phyloP scores from a whole-genome alignment of 1,284 basidiomycete genomes.

The Cystobasidiaceae sp. region DNA sequence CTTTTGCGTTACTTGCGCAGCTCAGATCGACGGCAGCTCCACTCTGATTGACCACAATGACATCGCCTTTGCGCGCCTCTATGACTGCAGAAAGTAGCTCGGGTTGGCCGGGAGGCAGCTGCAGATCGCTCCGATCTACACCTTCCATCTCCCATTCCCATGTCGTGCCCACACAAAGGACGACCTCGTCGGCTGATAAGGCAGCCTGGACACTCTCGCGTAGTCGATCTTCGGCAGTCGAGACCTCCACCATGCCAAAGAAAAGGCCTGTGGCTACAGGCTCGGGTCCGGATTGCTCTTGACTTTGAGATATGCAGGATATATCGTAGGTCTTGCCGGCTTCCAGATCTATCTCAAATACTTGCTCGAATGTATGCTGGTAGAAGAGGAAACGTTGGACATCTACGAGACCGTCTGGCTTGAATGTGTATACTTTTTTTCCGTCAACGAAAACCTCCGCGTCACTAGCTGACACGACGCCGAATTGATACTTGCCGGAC shows the following conservation, averaged over 20 bases:
- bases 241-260: neutral
- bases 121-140: neutral
- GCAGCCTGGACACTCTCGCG: neutral
- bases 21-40: conserved; percentile 3
- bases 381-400: conserved; percentile 10
- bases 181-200: neutral
- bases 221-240: neutral
- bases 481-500: neutral
- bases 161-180: neutral
- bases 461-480: conserved; percentile 9
- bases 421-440: conserved; percentile 5
- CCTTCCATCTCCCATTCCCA: conserved; percentile 21
- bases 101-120: neutral
- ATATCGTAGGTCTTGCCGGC: neutral
- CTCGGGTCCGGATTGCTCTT: conserved; percentile 1
- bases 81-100: conserved; percentile 5
- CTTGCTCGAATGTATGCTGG: conserved; percentile 12
- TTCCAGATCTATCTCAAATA: neutral
- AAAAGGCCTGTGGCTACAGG: conserved; percentile 8
- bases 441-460: neutral
- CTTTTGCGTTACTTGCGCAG: neutral
- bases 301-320: conserved; percentile 1
- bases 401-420: neutral
- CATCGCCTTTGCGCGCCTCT: neutral
- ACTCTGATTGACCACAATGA: conserved; percentile 10